Evolutionary conservation across 2,329 filamentous ascomycete genomes (phyloP), one percentile per base, ranked within the genome.

Genomic region (Chaetomiaceae sp.): DNA sequence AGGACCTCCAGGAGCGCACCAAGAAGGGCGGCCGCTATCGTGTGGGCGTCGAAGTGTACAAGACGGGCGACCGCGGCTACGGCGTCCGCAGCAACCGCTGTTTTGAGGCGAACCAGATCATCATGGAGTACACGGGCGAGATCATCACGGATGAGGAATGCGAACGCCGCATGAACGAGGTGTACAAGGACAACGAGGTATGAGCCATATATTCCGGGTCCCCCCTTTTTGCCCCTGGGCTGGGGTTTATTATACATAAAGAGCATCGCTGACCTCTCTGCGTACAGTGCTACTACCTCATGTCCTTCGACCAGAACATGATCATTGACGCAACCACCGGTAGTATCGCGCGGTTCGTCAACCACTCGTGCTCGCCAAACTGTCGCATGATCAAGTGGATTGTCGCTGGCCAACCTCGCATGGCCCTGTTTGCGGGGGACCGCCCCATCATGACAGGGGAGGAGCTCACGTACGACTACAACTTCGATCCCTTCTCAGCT

Each of bases 311-410:
- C 65, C 90, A 96, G 68, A 93, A 95, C 68, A 93, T 97, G 83
- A 95, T 97, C 62, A 95, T 99, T 58, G 93, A 99, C 72, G 93
- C 92, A 30, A 96, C 91, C 23, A 89, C 89, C 50, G 93, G 93
- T 62, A 95, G 89, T 58, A 95, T 97, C 69, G 92, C 93, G 63
- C 87, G 93, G 50, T 99, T 99, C 68, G 91, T 99, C 66, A 99
- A 99, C 66, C 93, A 99, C 68, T 96, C 90, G 16, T 99, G 93
- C 70, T 86, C 88, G 51, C 93, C 93, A 3, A 99, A 99, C 66
- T 97, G 92, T 70, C 83, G 87, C 56, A 97, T 99, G 91, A 89
- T 95, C 63, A 97, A 96, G 68, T 96, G 90, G 89, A 92, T 91
- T 55, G 93, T 99, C 48, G 85, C 85, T 43, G 91, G 91, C 23